phyloP scores from a whole-genome alignment of 306 rosid genomes.

The Biancaea sappan region DNA sequence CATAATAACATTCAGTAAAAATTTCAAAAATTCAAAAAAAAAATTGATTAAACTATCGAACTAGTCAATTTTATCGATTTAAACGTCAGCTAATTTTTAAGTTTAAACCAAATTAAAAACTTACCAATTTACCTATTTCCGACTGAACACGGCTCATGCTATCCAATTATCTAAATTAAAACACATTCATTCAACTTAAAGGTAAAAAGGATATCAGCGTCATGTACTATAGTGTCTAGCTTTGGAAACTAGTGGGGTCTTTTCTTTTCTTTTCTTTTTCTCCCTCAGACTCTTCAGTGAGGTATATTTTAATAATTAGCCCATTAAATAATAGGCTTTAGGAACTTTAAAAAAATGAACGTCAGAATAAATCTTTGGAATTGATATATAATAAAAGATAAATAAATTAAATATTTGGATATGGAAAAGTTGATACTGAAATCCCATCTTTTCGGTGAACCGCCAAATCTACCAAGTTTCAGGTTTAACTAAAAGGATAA shows the following conservation, averaged over 20 bases:
- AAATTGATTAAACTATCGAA: no score
- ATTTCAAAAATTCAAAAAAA: no score
- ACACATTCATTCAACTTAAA: not conserved
- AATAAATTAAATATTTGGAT: no score
- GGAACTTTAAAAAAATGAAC: not conserved
- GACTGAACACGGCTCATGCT: no score
- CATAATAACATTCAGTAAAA: no score
- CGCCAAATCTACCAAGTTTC: not conserved
- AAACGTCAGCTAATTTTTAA: no score
- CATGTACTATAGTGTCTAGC: not conserved
- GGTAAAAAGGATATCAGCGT: not conserved
- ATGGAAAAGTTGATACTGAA: not conserved
- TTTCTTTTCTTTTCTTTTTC: no score
- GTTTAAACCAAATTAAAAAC: no score
- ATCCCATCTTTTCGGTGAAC: conserved; percentile 1
- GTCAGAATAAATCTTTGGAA: not conserved
- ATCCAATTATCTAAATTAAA: no score
- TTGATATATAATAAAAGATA: no score
- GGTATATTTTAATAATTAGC: not conserved
- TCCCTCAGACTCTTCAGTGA: not conserved
- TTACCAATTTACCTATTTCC: no score
- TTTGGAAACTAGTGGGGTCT: not conserved
- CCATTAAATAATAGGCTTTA: not conserved
- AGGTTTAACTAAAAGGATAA: conserved; percentile 1
- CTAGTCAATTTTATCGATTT: no score